phyloP scores from a whole-genome alignment of 345 rosid genomes.

The Aurinia saxatilis region DNA sequence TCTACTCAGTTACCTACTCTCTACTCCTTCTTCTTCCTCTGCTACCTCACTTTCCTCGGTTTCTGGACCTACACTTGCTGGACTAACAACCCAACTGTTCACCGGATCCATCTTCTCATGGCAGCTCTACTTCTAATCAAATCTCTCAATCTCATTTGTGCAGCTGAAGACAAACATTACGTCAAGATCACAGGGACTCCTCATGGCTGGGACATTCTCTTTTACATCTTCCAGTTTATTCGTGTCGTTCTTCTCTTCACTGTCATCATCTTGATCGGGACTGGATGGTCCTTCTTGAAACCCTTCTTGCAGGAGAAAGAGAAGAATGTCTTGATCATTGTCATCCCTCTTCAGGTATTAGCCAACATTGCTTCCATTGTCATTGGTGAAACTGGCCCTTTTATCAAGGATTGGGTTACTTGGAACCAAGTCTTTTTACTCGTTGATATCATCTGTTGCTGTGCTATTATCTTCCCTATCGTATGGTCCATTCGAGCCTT shows the following conservation, averaged over 20 bases:
- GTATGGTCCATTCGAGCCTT: conserved; percentile 89
- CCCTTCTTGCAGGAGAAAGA: conserved; percentile 95
- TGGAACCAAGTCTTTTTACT: conserved; percentile 93
- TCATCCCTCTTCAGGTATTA: conserved; percentile 89
- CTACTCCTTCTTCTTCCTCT: conserved; percentile 44
- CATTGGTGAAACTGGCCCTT: conserved; percentile 92
- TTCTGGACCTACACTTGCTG: conserved; percentile 59
- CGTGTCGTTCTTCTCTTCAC: conserved; percentile 84
- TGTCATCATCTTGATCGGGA: conserved; percentile 87
- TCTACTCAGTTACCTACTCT: conserved; percentile 67
- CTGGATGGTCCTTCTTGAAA: conserved; percentile 97
- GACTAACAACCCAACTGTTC: conserved; percentile 45
- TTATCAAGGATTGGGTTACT: conserved; percentile 78
- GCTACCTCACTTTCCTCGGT: conserved; percentile 50
- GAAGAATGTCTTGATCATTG: conserved; percentile 94
- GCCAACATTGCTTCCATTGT: conserved; percentile 87
- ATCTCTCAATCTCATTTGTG: conserved; percentile 81
- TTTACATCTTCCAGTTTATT: conserved; percentile 82
- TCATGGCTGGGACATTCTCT: conserved; percentile 92
- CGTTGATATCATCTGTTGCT: conserved; percentile 88
- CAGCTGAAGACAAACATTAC: conserved; percentile 79
- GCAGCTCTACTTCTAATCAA: conserved; percentile 67
- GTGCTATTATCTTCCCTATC: conserved; percentile 91
- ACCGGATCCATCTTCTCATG: conserved; percentile 89
- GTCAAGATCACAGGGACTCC: conserved; percentile 92